These are phyloP conservation scores for Colletotrichum cereale DNA, from an alignment of 2,329 filamentous ascomycete genomes.

Conservation along the genomic window DNA sequence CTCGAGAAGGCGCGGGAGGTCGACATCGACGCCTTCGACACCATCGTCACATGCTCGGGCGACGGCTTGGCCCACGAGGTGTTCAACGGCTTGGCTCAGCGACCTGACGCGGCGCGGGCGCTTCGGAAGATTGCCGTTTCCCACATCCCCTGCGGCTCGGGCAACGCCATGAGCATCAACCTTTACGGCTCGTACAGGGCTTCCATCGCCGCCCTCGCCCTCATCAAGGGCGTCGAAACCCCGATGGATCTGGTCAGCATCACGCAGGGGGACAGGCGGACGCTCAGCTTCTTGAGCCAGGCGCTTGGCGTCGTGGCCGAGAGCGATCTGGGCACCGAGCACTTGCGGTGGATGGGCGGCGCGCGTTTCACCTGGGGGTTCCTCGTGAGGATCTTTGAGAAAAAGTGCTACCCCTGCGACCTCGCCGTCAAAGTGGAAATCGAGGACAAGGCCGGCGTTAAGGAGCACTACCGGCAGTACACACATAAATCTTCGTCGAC, in stretches of 20 bases:
- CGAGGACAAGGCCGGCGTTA: constrained; percentile 79
- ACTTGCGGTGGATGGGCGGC: constrained; percentile 92
- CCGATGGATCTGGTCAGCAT: constrained; percentile 89
- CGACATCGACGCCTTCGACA: constrained; percentile 85
- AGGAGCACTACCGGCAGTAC: constrained; percentile 75
- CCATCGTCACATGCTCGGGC: constrained; percentile 89
- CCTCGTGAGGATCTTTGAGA: constrained; percentile 79
- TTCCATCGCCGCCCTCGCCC: constrained; percentile 81
- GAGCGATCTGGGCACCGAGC: constrained; percentile 88
- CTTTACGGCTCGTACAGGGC: constrained; percentile 83
- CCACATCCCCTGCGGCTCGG: constrained; percentile 91
- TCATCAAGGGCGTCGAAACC: constrained; percentile 89
- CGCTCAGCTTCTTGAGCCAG: constrained; percentile 91
- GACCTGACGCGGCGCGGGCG: constrained; percentile 79
- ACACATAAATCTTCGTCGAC: constrained; percentile 50
- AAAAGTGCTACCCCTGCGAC: constrained; percentile 89
- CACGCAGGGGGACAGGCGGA: constrained; percentile 81
- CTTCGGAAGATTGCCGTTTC: constrained; percentile 83
- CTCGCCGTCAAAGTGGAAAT: constrained; percentile 87
- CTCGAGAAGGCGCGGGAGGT: constrained; percentile 80
- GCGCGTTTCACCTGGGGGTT: constrained; percentile 89
- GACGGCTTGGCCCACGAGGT: constrained; percentile 94
- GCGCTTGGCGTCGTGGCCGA: constrained; percentile 92
- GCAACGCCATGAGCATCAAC: constrained; percentile 94
- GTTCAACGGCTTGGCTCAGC: constrained; percentile 89